These are phyloP conservation scores for Amanita phalloides DNA, from an alignment of 768 basidiomycete species.

Conservation along the genomic window DNA sequence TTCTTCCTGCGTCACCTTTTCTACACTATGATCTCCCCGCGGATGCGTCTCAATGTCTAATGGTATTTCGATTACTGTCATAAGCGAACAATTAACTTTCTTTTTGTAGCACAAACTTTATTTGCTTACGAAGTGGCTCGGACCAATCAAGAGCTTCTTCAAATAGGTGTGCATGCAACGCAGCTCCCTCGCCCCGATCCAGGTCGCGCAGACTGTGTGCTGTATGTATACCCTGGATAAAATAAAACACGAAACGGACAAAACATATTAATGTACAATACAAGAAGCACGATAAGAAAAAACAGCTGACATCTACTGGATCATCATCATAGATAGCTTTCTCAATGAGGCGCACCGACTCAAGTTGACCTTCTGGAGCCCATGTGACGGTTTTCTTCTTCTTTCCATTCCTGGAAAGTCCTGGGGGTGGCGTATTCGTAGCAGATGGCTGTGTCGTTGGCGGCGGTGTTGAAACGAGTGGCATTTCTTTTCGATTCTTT, in stretches of 20 bases:
- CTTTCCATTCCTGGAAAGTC: conserved; percentile 33
- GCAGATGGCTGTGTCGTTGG: conserved; percentile 15
- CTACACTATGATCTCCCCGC: conserved; percentile 60
- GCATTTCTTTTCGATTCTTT: conserved; percentile 50
- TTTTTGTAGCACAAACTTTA: conserved; percentile 12
- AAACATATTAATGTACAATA: conserved; percentile 44
- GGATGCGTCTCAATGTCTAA: conserved; percentile 37
- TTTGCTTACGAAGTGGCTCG: conserved; percentile 67
- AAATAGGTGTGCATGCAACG: conserved; percentile 72
- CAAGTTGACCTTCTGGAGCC: conserved; percentile 65
- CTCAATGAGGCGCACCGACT: conserved; percentile 71
- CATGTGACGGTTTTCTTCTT: conserved; percentile 75
- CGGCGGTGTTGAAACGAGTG: conserved; percentile 51
- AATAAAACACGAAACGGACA: conserved; percentile 17
- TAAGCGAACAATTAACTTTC: conserved; percentile 12
- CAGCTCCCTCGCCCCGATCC: conserved; percentile 82
- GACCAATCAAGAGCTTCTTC: conserved; percentile 84
- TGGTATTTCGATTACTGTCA: conserved; percentile 54
- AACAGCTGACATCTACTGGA: conserved; percentile 68
- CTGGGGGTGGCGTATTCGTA: conserved; percentile 23
- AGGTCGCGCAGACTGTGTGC: conserved; percentile 71
- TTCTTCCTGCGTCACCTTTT: conserved; percentile 61
- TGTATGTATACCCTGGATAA: conserved; percentile 58
- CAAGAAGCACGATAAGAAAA: conserved; percentile 27
- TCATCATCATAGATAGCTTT: conserved; percentile 86